Percentiles rank a stretch among this genome's conserved stretches.
Conservation (phyloP, 1,284 basidiomycete genomes). For the Tilletia walkeri region DNA sequence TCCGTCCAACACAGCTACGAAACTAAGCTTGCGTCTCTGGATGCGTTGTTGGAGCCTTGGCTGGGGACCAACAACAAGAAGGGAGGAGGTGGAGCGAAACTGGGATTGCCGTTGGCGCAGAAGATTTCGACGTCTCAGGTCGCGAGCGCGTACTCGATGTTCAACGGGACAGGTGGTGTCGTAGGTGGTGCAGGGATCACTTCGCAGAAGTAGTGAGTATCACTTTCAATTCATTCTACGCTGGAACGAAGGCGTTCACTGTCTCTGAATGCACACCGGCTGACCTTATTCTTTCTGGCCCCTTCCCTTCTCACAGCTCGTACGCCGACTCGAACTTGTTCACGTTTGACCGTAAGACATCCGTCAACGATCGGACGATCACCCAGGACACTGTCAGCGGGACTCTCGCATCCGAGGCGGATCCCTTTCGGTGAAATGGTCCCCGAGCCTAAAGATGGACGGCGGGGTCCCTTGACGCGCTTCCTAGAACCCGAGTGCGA, state of each 20-base stretch:
- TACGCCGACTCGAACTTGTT: constrained; percentile 20
- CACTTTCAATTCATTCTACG: background rate
- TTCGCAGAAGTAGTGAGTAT: constrained; percentile 21
- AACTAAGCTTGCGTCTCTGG: background rate
- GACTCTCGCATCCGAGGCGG: background rate
- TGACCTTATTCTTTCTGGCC: background rate
- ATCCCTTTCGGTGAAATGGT: background rate
- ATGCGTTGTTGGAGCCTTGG: background rate
- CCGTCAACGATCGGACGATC: constrained; percentile 13
- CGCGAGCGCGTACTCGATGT: constrained; percentile 1
- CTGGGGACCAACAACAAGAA: background rate
- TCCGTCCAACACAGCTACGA: constrained; percentile 16
- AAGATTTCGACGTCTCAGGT: constrained; percentile 9
- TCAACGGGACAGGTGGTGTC: constrained; percentile 14
- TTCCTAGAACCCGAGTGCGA: too few relatives aligned
- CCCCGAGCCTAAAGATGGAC: background rate
- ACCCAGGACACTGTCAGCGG: background rate
- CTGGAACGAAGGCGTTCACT: background rate
- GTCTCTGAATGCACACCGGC: background rate
- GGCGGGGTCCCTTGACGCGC: too few relatives aligned
- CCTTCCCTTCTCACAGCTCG: constrained; percentile 7
- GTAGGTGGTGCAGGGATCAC: constrained; percentile 12
- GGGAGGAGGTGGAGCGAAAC: background rate
- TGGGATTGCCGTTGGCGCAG: constrained; percentile 14
- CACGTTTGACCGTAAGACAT: constrained; percentile 18